Evolutionary conservation across 73 alveolate species (phyloP).

Genomic region (Paramecium biaurelia): DNA sequence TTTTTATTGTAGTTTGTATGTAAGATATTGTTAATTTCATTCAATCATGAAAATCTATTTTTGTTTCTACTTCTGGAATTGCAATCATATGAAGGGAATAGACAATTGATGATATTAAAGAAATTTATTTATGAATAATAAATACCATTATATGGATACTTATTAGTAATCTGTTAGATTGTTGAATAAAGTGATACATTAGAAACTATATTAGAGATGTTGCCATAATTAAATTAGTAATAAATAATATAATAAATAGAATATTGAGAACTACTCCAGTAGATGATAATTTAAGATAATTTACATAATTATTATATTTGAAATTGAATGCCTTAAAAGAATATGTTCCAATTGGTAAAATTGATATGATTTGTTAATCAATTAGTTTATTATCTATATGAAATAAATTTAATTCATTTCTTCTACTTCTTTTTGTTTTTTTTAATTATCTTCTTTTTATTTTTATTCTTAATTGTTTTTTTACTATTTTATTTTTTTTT

Average conservation of each 20-base stretch:
- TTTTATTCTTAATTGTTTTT: neutral
- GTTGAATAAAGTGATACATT: conserved; percentile 12
- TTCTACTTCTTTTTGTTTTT: neutral
- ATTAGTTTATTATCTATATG: neutral
- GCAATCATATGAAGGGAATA: neutral
- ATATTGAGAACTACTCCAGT: neutral
- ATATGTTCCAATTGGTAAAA: neutral
- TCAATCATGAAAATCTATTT: neutral
- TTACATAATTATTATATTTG: neutral
- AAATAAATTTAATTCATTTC: neutral
- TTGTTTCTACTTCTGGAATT: neutral
- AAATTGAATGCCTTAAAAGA: neutral
- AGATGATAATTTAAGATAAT: neutral
- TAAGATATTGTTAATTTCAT: neutral
- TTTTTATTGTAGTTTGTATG: neutral
- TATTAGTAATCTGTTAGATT: neutral
- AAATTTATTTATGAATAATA: neutral
- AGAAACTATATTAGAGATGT: neutral
- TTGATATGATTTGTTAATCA: neutral
- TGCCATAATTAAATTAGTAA: conserved; percentile 22
- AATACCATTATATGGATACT: neutral
- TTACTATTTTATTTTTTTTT: neutral
- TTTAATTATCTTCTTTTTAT: neutral
- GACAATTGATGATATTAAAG: neutral
- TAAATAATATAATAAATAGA: neutral